These are phyloP conservation scores for Cucurbita moschata DNA, from an alignment of 306 rosid species.

Conservation along the genomic window DNA sequence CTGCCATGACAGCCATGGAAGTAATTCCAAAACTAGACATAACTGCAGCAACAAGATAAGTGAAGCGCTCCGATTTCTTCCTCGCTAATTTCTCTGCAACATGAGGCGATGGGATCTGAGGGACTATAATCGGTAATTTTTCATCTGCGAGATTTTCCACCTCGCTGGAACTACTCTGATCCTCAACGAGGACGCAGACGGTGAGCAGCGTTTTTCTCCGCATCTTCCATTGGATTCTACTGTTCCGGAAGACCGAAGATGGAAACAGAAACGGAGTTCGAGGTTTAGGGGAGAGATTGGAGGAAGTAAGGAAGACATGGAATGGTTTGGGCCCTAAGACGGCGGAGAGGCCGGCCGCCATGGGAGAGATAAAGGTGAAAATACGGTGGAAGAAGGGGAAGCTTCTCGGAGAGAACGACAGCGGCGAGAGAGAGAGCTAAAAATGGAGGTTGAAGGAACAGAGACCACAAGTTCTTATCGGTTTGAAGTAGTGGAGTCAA, in stretches of 20 bases:
- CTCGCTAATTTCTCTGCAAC: slow-evolving; percentile 46
- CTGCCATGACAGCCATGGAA: slow-evolving; percentile 75
- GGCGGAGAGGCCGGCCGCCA: slow-evolving; percentile 70
- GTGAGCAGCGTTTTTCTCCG: slow-evolving; percentile 31
- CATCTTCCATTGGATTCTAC: slow-evolving; percentile 4
- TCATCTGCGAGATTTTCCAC: slow-evolving; percentile 14
- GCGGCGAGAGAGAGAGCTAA: not conserved
- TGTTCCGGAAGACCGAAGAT: slow-evolving; percentile 18
- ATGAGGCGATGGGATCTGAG: slow-evolving; percentile 25
- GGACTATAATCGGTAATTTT: not conserved
- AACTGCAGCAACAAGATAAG: slow-evolving; percentile 73
- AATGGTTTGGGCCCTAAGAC: slow-evolving; percentile 34
- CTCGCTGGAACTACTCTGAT: slow-evolving; percentile 26
- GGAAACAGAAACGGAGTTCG: slow-evolving; percentile 19
- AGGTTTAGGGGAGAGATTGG: slow-evolving; percentile 28
- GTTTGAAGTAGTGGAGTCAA: not conserved
- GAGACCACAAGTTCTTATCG: not conserved
- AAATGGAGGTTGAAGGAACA: not conserved
- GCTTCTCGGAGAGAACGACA: slow-evolving; percentile 1
- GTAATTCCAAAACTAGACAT: slow-evolving; percentile 82
- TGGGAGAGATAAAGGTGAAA: slow-evolving; percentile 10
- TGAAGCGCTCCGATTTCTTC: slow-evolving; percentile 61
- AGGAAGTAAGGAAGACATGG: slow-evolving; percentile 24
- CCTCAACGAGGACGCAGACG: slow-evolving; percentile 53
- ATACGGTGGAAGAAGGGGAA: not conserved